These are phyloP conservation scores for Gracilaria caudata DNA, from an alignment of 23 red algal genomes.

Conservation along the genomic window DNA sequence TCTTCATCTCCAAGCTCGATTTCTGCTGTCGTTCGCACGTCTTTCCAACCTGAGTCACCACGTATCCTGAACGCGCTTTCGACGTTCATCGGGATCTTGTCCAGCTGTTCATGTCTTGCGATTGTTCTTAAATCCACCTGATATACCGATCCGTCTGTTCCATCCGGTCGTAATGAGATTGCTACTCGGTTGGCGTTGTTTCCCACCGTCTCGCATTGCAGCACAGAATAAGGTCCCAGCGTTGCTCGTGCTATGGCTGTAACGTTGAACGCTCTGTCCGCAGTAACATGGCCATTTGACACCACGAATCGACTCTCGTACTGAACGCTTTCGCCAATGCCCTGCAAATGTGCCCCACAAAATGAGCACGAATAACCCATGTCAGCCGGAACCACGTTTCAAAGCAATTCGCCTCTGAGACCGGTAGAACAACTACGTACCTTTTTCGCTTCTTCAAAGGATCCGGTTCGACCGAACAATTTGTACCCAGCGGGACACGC, in stretches of 20 bases:
- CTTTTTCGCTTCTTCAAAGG: constrained; percentile 47
- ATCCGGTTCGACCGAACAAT: constrained; percentile 43
- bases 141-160: constrained; percentile 29
- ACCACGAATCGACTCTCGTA: constrained; percentile 45
- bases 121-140: constrained; percentile 36
- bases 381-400: background rate
- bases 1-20: background rate
- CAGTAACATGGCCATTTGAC: constrained; percentile 20
- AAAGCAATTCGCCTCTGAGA: background rate
- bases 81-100: constrained; percentile 4
- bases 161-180: constrained; percentile 22
- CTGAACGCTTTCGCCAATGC: constrained; percentile 27
- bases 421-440: constrained; percentile 19
- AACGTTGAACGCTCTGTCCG: constrained; percentile 61
- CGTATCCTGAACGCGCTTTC: constrained; percentile 9
- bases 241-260: constrained; percentile 44
- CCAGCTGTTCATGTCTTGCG: constrained; percentile 20
- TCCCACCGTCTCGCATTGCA: constrained; percentile 29
- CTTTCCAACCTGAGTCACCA: background rate
- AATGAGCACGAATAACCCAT: background rate
- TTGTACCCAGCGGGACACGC: constrained; percentile 56
- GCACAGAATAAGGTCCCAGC: constrained; percentile 34
- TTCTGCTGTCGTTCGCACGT: background rate
- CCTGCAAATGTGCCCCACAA: constrained; percentile 11
- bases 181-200: background rate